phyloP scores from a whole-genome alignment of 352 stramenopile genomes.

The Pythium guiyangense region DNA sequence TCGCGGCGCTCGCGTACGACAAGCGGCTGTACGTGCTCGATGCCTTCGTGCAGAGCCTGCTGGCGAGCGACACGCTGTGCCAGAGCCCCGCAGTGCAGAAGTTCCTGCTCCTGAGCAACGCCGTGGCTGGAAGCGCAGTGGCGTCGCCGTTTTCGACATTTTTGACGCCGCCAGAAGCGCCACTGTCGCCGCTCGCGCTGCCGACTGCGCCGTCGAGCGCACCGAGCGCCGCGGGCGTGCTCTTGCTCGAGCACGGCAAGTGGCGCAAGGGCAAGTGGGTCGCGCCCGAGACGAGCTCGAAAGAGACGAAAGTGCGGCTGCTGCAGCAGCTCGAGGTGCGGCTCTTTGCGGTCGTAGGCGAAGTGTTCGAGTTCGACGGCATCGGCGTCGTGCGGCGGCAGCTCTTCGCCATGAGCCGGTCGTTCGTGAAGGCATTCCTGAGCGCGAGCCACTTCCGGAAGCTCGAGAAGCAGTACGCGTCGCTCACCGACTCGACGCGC shows the following conservation, averaged over 20 bases:
- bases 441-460: conserved; percentile 76
- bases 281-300: conserved; percentile 57
- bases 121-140: not conserved
- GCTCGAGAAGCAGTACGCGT: conserved; percentile 78
- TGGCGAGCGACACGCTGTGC: conserved; percentile 64
- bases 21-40: conserved; percentile 61
- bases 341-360: conserved; percentile 66
- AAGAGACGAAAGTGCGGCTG: conserved; percentile 78
- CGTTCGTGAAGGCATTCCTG: conserved; percentile 78
- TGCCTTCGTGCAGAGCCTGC: conserved; percentile 65
- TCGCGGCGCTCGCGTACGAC: conserved; percentile 43
- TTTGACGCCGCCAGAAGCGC: not conserved
- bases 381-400: conserved; percentile 76
- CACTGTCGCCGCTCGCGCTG: not conserved
- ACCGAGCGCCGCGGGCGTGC: conserved; percentile 9
- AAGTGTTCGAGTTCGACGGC: conserved; percentile 85
- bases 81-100: conserved; percentile 73
- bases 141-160: not conserved
- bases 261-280: conserved; percentile 56
- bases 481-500: conserved; percentile 69
- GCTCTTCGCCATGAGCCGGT: conserved; percentile 81
- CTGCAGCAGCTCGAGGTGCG: conserved; percentile 79
- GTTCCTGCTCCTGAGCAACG: conserved; percentile 52
- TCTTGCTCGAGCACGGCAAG: conserved; percentile 71
- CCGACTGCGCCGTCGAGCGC: not conserved